Conservation (phyloP, 106 monocot genomes). For the Amphibolis antarctica region DNA sequence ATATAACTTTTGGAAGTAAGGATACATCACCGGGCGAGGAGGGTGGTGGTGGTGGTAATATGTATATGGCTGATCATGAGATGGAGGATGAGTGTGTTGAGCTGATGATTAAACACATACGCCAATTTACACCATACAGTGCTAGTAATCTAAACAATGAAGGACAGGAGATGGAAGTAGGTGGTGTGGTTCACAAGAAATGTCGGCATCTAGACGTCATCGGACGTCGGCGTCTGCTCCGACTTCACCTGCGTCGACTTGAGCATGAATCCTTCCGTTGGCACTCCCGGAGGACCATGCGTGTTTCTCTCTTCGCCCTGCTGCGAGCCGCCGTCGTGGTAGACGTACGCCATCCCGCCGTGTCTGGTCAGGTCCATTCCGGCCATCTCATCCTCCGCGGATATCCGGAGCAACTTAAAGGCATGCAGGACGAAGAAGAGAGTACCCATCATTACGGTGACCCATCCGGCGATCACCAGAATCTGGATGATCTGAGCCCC, state of each 20-base stretch:
- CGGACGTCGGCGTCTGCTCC: too few species aligned
- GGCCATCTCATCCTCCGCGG: slow-evolving; percentile 14
- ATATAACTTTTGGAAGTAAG: too few species aligned
- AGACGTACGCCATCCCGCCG: slow-evolving; percentile 19
- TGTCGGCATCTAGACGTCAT: too few species aligned
- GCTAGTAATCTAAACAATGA: too few species aligned
- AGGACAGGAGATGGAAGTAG: too few species aligned
- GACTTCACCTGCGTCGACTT: not conserved
- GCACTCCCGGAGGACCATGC: not conserved
- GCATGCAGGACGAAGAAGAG: slow-evolving; percentile 7
- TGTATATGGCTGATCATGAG: too few species aligned
- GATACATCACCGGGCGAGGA: too few species aligned
- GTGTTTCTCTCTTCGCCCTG: not conserved
- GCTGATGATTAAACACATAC: too few species aligned
- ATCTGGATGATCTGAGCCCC: slow-evolving; percentile 19
- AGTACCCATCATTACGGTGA: slow-evolving; percentile 14
- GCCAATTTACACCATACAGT: too few species aligned
- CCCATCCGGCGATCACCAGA: slow-evolving; percentile 17
- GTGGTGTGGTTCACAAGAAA: too few species aligned
- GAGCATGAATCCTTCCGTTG: not conserved
- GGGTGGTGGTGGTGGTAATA: too few species aligned
- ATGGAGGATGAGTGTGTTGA: too few species aligned
- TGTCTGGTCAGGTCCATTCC: slow-evolving; percentile 19
- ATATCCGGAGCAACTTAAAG: slow-evolving; percentile 13
- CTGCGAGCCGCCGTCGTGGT: slow-evolving; percentile 6